Evolutionary conservation across 2,329 filamentous ascomycete species (phyloP), one percentile per base, ranked within the genome.

Genomic region (Penicillium sclerotiorum): DNA sequence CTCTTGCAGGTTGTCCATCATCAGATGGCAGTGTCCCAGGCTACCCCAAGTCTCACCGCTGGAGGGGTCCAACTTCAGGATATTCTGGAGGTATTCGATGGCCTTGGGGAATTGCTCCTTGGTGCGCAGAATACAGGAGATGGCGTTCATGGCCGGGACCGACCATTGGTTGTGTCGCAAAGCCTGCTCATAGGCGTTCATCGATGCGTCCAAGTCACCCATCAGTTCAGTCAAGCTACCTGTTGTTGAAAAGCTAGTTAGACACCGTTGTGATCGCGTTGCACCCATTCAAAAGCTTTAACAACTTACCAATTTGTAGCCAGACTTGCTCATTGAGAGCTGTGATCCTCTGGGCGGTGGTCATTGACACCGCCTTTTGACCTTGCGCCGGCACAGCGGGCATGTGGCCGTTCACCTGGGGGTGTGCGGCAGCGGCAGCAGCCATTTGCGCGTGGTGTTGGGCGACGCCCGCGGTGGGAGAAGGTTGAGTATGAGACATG

Each of bases 1-100:
- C 67, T 97, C 91, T 73, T 97, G 94, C 27, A 97, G 76, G 65
- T 96, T 93, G 66, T 99, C 94, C 83, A 96, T 95, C 94, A 99
- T 99, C 21, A 99, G 80, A 69, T 93, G 95, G 75, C 94, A 97
- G 71, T 97, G 94, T n/a, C 94, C 93, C 23, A 97, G 80, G 68
- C 91, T 96, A 40, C 93, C 93, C 94, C 93, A 97, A 37, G 94
- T 91, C 71, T 97, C 94, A 51, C 94, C 94, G 67, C 95, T 96
- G 59, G 85, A 87, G 28, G 80, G 82, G 59, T 99, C 94, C 21
- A 97, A 79, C 73, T 96, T 95, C 46, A 96, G 76, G 52, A 97
- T 96, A 54, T 87, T 89, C 64, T 94, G 87, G 45, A 97, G 80
- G 68, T 93, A 97, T 65, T 97, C 93, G 45, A 96, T 88, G 1